These are phyloP conservation scores for Calonectria hongkongensis DNA, from an alignment of 2,329 filamentous ascomycete genomes.

Conservation along the genomic window DNA sequence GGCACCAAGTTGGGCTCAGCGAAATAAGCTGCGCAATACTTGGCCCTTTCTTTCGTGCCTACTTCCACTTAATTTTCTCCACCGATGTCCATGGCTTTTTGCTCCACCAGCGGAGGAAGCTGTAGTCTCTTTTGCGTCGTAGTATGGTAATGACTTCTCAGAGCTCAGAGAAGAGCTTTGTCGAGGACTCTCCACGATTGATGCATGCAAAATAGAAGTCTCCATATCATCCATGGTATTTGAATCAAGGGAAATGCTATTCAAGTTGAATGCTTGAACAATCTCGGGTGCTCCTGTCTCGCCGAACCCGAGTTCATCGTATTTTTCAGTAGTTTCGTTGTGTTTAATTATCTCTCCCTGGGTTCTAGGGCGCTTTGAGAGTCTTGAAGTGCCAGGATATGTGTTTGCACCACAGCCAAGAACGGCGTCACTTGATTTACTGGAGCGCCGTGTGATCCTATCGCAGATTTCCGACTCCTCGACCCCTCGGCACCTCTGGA, in stretches of 20 bases:
- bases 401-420: constrained; percentile 35
- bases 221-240: constrained; percentile 1
- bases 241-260: constrained; percentile 26
- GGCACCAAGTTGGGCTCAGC: constrained; percentile 49
- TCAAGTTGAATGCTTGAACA: constrained; percentile 34
- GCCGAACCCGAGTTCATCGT: constrained; percentile 3
- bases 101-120: constrained; percentile 1
- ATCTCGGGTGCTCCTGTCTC: constrained; percentile 33
- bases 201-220: constrained; percentile 20
- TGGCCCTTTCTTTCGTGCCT: constrained; percentile 63
- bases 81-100: constrained; percentile 58
- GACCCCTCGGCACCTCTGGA: constrained; percentile 45
- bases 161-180: constrained; percentile 30
- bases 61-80: constrained; percentile 60
- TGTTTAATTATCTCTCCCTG: constrained; percentile 30
- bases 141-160: constrained; percentile 29
- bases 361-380: constrained; percentile 39
- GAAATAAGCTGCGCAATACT: constrained; percentile 66
- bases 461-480: constrained; percentile 16
- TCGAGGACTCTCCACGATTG: constrained; percentile 38
- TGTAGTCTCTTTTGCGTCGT: constrained; percentile 42
- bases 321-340: not conserved
- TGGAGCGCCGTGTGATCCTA: constrained; percentile 22
- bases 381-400: constrained; percentile 37
- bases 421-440: constrained; percentile 43